Base-by-base conservation (phyloP, 805 yeast genomes). In the Priceomyces castillae region DNA sequence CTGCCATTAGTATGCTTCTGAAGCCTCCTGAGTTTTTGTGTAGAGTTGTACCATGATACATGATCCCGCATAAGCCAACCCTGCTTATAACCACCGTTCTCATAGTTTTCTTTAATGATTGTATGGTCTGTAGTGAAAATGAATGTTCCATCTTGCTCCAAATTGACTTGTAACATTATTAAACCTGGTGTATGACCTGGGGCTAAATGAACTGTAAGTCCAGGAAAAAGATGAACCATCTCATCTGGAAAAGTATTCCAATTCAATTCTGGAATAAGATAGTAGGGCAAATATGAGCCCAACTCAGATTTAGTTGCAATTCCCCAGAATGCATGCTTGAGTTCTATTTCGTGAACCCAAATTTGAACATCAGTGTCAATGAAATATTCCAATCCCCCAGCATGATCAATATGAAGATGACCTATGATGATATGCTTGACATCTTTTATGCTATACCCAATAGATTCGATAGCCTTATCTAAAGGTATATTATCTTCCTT, bases 371-470 rank as follows among this genome's bases (percentile, higher is more conserved):
- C 34, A 5, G 34, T 30, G 17, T 30, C 34, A 7, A 6, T 15
- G 10, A 30, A 30, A 12, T 14, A 30, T 10, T 30, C 34, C 34
- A 30, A 30, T 15, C 34, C 34, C 14, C 34, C 34, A 12, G 34
- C 34, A 30, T 30, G 34, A 30, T 30, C 34, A 30, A 30, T 30
- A 30, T 30, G 34, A 30, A 30, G 34, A 10, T 30, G 34, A 7
- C 34, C 34, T 5, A 30, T 30, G 10, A 30, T 30, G 10, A 30
- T 10, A 30, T 30, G 34, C 34, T 30, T 30, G 34, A 30, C 34
- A 7, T 30, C 34, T 30, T 30, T 12, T 7, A 30, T 30, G 6
- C 10, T 15, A 12, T 30, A 30, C 34, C 34, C 34, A 15, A 30
- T n/a, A 12, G 34, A 30, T 14, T 30, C 17, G 7, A 30, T n/a